phyloP scores from a whole-genome alignment of 208 protist species.

The Trichomonas vaginalis region DNA sequence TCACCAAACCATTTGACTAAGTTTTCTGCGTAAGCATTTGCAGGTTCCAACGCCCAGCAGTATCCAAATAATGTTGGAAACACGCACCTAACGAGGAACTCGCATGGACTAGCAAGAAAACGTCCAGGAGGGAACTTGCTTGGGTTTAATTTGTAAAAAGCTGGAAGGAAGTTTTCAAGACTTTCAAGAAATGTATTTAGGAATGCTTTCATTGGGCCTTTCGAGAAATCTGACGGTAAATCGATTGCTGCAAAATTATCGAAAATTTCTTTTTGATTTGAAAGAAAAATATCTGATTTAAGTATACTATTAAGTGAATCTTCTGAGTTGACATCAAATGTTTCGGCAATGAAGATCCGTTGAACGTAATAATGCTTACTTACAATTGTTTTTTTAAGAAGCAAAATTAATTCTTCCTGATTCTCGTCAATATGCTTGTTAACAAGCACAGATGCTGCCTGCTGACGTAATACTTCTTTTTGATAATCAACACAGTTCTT shows the following conservation, averaged over 20 bases:
- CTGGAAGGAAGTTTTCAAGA: background rate
- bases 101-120: background rate
- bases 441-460: background rate
- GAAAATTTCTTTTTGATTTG: background rate
- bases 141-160: constrained; percentile 4
- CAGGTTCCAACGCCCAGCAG: background rate
- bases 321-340: background rate
- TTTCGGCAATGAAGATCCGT: background rate
- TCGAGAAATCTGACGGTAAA: background rate
- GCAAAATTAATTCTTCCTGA: background rate
- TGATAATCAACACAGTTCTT: background rate
- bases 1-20: background rate
- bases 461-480: background rate
- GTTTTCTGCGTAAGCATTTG: background rate
- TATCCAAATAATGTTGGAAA: background rate
- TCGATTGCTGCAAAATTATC: background rate
- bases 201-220: constrained; percentile 12
- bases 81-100: background rate
- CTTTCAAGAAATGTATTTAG: background rate
- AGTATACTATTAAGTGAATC: background rate
- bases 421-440: background rate
- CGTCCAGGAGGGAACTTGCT: background rate
- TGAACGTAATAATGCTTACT: background rate
- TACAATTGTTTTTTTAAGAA: background rate
- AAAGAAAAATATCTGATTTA: background rate